Evolutionary conservation across 2,329 filamentous ascomycete species (phyloP).

Genomic region (Waltergamsia citrina): DNA sequence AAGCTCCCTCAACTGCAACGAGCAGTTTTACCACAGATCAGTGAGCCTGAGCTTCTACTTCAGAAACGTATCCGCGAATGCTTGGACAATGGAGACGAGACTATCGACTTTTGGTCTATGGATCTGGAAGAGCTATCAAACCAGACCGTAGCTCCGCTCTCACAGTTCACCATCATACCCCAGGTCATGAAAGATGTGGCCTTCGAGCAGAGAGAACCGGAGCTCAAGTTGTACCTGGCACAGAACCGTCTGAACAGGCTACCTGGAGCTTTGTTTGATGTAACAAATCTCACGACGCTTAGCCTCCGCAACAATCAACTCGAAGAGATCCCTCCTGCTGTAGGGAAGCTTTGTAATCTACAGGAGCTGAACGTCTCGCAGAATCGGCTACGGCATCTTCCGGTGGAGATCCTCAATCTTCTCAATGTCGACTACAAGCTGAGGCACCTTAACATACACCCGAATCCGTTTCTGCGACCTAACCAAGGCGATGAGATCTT

Average conservation of each 20-base stretch:
- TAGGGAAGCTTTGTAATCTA: conserved; percentile 49
- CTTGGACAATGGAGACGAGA: conserved; percentile 48
- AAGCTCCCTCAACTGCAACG: conserved; percentile 27
- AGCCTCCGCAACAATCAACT: conserved; percentile 58
- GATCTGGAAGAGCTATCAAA: conserved; percentile 44
- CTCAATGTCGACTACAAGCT: conserved; percentile 35
- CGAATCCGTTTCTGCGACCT: conserved; percentile 51
- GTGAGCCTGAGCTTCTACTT: conserved; percentile 32
- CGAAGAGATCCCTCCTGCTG: conserved; percentile 47
- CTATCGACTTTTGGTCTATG: conserved; percentile 51
- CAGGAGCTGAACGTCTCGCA: conserved; percentile 56
- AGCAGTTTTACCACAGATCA: conserved; percentile 14
- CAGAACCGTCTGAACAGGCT: conserved; percentile 47
- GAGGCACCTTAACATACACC: conserved; percentile 44
- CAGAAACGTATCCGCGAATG: conserved; percentile 38
- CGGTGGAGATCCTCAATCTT: conserved; percentile 52
- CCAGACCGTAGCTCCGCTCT: conserved; percentile 45
- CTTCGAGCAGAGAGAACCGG: conserved; percentile 49
- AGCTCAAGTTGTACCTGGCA: conserved; percentile 51
- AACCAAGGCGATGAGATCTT: conserved; percentile 5
- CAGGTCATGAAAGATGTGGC: conserved; percentile 44
- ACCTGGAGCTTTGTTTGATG: conserved; percentile 50
- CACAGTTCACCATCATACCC: conserved; percentile 43
- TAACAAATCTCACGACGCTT: conserved; percentile 53
- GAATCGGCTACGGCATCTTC: conserved; percentile 51